Percentiles rank a stretch among this genome's conserved stretches.
phyloP scores from a whole-genome alignment of 768 basidiomycete species.

The Mycena capillaripes region DNA sequence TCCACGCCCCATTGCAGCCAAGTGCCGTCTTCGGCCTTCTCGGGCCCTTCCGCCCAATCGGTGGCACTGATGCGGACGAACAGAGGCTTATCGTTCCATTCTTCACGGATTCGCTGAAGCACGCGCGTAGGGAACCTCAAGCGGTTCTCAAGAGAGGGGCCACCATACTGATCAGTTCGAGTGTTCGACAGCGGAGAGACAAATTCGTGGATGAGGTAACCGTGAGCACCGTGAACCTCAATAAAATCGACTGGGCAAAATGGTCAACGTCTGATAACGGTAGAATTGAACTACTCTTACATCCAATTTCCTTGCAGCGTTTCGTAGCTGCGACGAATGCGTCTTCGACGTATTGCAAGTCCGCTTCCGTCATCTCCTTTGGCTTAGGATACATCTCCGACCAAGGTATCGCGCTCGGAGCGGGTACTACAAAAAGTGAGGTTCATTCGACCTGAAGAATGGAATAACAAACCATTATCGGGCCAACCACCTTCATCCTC shows the following conservation, averaged over 20 bases:
- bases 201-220: slow-evolving; percentile 77
- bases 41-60: slow-evolving; percentile 73
- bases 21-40: slow-evolving; percentile 67
- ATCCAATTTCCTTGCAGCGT: slow-evolving; percentile 73
- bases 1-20: slow-evolving; percentile 85
- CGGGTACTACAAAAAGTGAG: slow-evolving; percentile 62
- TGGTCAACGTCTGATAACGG: not conserved
- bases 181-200: slow-evolving; percentile 82
- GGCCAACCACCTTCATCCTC: slow-evolving; percentile 80
- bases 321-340: slow-evolving; percentile 70
- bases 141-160: slow-evolving; percentile 80
- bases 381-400: slow-evolving; percentile 67
- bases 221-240: slow-evolving; percentile 82
- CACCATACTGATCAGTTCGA: slow-evolving; percentile 80
- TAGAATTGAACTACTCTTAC: slow-evolving; percentile 50
- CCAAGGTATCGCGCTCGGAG: slow-evolving; percentile 72
- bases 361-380: slow-evolving; percentile 66
- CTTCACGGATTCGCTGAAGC: slow-evolving; percentile 62
- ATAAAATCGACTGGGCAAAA: slow-evolving; percentile 72
- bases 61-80: slow-evolving; percentile 79
- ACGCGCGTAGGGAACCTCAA: slow-evolving; percentile 76
- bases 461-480: slow-evolving; percentile 59
- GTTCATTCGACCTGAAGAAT: not conserved
- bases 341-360: slow-evolving; percentile 69
- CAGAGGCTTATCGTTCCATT: slow-evolving; percentile 75